Base-by-base conservation (phyloP, 805 yeast genomes). In the Priceomyces fermenticarens region DNA sequence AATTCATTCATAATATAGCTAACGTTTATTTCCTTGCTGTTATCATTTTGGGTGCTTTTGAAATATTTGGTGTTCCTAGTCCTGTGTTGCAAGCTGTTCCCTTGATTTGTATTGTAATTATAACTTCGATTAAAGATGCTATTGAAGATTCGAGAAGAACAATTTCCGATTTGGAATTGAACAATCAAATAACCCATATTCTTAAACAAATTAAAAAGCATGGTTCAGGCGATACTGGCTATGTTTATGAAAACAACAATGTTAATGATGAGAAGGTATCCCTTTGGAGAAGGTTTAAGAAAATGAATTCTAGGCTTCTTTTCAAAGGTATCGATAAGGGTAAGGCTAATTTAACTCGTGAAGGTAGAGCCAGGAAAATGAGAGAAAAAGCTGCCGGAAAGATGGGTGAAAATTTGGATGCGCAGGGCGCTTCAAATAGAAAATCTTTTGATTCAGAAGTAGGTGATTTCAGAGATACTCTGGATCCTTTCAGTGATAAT, bases 21-120 rank as follows among this genome's bases (percentile, higher is more conserved):
- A 91, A 91, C 63, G 69, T 88, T 38, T 91, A 89, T 68, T 91
- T 91, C 74, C 67, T 91, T 53, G 67, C 81, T 28, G 70, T 88
- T 65, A 83, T 83, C 54, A 82, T 91, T 48, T 65, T 91, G 46
- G 96, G 97, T 45, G 85, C 78, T 2, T 84, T 85, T 58, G 70
- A 73, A 38, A 81, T 86, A 30, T 86, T 86, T 59, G 95, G 95
- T 57, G 95, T 86, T 25, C 84, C 89, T 2, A 78, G 75, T 43
- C 95, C 95, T 1, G 87, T 80, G 1, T 57, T 86, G 36, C 74
- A 85, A 8, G 81, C 86, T 4, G 91, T 84, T 25, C 95, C 95
- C 2, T 72, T 86, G 57, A 81, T 85, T 60, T 91, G 83, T 33
- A 85, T 86, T 63, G 87, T 86, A 17, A 58, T 70, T 8, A 73